Percentiles rank a stretch among this genome's conserved stretches.
phyloP scores from a whole-genome alignment of 371 early-diverging fungal species.

The Mucor racemosus region DNA sequence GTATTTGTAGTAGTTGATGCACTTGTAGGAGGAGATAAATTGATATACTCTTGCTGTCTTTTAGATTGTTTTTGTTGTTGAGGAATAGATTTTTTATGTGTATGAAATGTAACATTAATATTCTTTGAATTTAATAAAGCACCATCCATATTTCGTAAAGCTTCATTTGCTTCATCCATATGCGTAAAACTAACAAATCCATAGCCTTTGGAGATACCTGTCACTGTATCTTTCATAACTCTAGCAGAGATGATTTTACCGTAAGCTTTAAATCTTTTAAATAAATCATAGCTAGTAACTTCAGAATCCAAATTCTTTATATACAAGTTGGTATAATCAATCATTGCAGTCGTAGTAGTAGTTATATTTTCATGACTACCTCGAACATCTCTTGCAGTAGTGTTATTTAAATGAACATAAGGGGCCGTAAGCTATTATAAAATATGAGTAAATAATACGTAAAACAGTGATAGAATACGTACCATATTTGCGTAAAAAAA shows the following conservation, averaged over 20 bases:
- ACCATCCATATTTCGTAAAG: conserved; percentile 46
- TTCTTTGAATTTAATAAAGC: conserved; percentile 32
- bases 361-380: conserved; percentile 7
- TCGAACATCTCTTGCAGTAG: background rate
- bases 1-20: background rate
- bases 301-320: conserved; percentile 53
- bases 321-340: conserved; percentile 49
- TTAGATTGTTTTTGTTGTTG: conserved; percentile 12
- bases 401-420: conserved; percentile 26
- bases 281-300: conserved; percentile 49
- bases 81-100: conserved; percentile 40
- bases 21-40: conserved; percentile 8
- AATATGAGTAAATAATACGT: background rate
- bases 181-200: conserved; percentile 69
- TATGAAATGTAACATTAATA: conserved; percentile 49
- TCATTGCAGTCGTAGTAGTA: conserved; percentile 15
- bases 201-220: conserved; percentile 86
- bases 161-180: conserved; percentile 45
- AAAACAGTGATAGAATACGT: background rate
- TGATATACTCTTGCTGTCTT: conserved; percentile 1
- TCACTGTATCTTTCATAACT: conserved; percentile 84
- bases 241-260: conserved; percentile 52
- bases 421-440: conserved; percentile 30
- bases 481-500: conserved; percentile 13
- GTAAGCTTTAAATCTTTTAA: conserved; percentile 42